Evolutionary conservation across 768 basidiomycete genomes (phyloP), one percentile per base, ranked within the genome.

Genomic region (Amyloporia xantha): DNA sequence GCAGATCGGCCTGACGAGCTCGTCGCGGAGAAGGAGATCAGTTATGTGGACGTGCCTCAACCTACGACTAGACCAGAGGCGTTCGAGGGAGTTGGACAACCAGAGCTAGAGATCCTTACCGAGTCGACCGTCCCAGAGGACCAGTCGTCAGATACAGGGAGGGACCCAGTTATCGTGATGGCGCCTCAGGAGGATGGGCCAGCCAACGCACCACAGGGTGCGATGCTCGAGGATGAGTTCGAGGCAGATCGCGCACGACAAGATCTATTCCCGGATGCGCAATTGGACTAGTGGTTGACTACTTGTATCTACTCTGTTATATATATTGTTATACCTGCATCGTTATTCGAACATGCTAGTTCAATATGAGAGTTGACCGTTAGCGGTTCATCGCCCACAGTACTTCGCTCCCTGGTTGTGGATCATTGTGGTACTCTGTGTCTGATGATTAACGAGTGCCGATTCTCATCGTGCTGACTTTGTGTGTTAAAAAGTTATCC

Each of bases 171-270:
- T 7, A 26, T 44, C 10, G n/a, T 27, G 2, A 17, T 13, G 20
- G 46, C 37, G 43, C 43, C 44, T 45, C 21, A 21, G 12, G 13
- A 40, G 7, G 38, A 37, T 3, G 36, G 36, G 15, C 33, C 23
- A 10, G 53, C 44, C 25, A 54, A 61, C 26, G 38, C 53, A 1
- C n/a, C n/a, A n/a, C 54, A 58, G 37, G 63, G 68, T 2, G 64
- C 68, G 2, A 44, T 58, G 23, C 57, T 53, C 2, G 61, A 66
- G 42, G 68, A 62, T 20, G 66, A 67, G 27, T 63, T 60, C 1
- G 66, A 68, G 47, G 68, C 65, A 36, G 69, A 69, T 12, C 58
- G 61, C 30, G 68, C 58, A 1, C 59, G 69, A n/a, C 57, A 63
- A 5, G 68, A 63, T 54, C 58, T 71, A 44, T 71, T 68, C 62